phyloP scores from a whole-genome alignment of 2,329 filamentous ascomycete species.

The Beauveria rudraprayagi region DNA sequence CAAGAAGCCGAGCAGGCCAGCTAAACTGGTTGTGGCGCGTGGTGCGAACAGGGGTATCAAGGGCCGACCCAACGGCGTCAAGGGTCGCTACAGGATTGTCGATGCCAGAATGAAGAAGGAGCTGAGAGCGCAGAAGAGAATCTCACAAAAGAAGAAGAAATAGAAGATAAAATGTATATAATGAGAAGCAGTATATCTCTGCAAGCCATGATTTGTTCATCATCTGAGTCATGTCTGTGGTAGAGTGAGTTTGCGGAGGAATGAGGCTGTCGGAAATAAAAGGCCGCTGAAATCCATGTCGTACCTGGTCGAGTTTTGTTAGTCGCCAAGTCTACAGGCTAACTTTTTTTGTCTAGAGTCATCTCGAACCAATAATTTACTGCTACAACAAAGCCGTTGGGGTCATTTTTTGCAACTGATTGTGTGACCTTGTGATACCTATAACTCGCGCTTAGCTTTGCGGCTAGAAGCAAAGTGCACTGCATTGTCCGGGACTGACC shows the following conservation, averaged over 20 bases:
- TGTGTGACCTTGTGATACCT: constrained; percentile 78
- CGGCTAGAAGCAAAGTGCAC: neutral
- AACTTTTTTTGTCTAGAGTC: neutral
- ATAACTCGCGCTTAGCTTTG: neutral
- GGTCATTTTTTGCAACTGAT: constrained; percentile 52
- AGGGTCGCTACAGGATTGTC: constrained; percentile 96
- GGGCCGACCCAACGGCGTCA: constrained; percentile 82
- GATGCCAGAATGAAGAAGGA: constrained; percentile 96
- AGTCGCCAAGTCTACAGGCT: neutral
- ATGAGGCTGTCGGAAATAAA: constrained; percentile 54
- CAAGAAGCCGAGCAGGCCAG: constrained; percentile 76
- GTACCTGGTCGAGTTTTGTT: constrained; percentile 45
- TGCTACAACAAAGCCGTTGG: constrained; percentile 64
- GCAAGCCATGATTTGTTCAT: constrained; percentile 3
- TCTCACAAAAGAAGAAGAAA: constrained; percentile 60
- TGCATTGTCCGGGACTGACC: constrained; percentile 38
- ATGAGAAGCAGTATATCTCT: constrained; percentile 12
- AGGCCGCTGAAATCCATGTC: constrained; percentile 70
- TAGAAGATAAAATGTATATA: constrained; percentile 10
- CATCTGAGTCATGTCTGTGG: constrained; percentile 9
- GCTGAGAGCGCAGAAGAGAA: constrained; percentile 74
- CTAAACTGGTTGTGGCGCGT: constrained; percentile 82
- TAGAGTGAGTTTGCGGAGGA: constrained; percentile 37
- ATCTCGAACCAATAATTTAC: constrained; percentile 70
- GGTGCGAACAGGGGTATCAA: constrained; percentile 78